These are phyloP conservation scores for Acacia crassicarpa DNA, from an alignment of 306 rosid species.

Conservation along the genomic window DNA sequence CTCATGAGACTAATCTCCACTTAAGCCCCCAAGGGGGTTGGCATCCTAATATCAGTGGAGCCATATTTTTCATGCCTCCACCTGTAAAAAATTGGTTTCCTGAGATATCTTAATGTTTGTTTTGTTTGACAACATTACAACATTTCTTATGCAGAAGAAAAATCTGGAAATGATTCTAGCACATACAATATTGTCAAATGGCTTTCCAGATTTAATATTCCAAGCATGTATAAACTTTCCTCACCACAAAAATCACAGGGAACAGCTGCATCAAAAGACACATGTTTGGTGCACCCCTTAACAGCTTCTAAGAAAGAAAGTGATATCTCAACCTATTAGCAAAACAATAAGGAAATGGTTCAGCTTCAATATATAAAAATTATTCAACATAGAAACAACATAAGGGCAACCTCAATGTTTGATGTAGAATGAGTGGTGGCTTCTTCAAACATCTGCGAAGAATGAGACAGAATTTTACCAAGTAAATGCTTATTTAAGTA, in stretches of 20 bases:
- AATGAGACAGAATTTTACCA: conserved; percentile 11
- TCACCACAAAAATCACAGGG: conserved; percentile 87
- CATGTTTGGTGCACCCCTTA: conserved; percentile 74
- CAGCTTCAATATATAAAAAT: conserved; percentile 27
- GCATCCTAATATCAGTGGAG: conserved; percentile 11
- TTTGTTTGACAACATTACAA: conserved; percentile 13
- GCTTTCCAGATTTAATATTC: conserved; percentile 25
- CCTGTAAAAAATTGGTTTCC: conserved; percentile 2
- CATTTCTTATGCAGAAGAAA: conserved; percentile 18
- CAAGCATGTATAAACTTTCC: conserved; percentile 38
- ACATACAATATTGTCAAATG: conserved; percentile 10
- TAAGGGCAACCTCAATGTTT: conserved; percentile 70
- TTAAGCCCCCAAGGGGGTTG: neutral
- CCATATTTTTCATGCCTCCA: neutral
- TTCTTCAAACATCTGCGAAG: conserved; percentile 85
- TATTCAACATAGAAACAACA: conserved; percentile 20
- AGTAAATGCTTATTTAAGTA: neutral
- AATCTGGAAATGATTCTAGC: conserved; percentile 7
- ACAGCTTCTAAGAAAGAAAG: conserved; percentile 86
- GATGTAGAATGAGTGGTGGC: conserved; percentile 55
- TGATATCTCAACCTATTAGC: conserved; percentile 60
- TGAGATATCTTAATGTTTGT: conserved; percentile 8
- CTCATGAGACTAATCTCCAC: conserved; percentile 5
- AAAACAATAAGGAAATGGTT: conserved; percentile 33
- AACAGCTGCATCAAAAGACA: conserved; percentile 71